Base-by-base conservation (phyloP, 805 yeast genomes). In the Nakazawaea laoshanensis region DNA sequence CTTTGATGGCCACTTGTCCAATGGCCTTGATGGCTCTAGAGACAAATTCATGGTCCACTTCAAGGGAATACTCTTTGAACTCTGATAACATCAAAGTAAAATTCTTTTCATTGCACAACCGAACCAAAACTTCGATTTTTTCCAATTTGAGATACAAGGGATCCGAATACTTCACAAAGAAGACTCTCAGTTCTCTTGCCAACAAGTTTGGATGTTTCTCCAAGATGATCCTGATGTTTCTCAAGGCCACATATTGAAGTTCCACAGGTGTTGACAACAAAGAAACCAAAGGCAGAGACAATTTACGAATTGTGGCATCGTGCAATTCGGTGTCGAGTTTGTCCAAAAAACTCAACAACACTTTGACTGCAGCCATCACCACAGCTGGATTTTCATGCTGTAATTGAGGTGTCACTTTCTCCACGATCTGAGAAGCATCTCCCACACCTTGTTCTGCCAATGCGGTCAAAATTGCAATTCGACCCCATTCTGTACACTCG, bases 401-500 rank as follows among this genome's bases (percentile, higher is more conserved):
- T 48, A 89, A 70, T 59, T 92, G 97, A 10, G 98, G 97, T 7
- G 84, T 72, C 7, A 86, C 87, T 41, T 95, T 69, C 48, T 89
- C 96, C 41, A 89, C 71, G 35, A 89, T 84, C 49, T 84, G 87
- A 39, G 70, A 75, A 2, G 94, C 87, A 50, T 88, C 95, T 11
- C 67, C 61, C 2, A 61, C 52, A 29, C 66, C 71, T 2, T 51
- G 47, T 29, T 80, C 88, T 5, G 86, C 68, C 42, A 92, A 59
- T 1, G 95, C 87, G 1, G 83, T 74, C 38, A 92, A 65, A 27
- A 92, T 83, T 2, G 96, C 74, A 43, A 92, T 82, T 49, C 98
- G 72, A 8, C 98, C 98, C 99, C 99, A 92, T 60, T 92, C 99
- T 0, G 97, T 88, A 59, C 97, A 89, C 59, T 92, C 99, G 55